phyloP scores from a whole-genome alignment of 75 land plant species.

The Pinus albicaulis region DNA sequence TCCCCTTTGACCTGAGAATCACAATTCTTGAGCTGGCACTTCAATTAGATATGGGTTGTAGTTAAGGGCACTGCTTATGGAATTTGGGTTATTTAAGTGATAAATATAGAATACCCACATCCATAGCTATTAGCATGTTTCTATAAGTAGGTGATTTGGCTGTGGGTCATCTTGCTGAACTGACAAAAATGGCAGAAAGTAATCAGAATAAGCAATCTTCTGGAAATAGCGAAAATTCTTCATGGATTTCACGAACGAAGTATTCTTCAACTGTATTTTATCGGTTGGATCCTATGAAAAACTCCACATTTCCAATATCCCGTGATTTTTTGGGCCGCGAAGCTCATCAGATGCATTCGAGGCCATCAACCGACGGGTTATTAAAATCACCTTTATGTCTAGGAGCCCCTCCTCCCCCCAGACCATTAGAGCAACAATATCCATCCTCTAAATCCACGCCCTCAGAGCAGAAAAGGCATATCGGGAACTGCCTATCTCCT shows the following conservation, averaged over 20 bases:
- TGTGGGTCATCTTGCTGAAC: background rate
- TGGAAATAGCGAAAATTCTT: constrained; percentile 2
- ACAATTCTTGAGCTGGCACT: background rate
- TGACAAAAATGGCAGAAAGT: constrained; percentile 1
- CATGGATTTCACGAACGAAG: constrained; percentile 43
- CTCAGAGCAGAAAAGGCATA: background rate
- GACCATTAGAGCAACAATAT: background rate
- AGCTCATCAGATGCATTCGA: background rate
- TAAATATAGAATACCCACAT: background rate
- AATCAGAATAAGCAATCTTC: background rate
- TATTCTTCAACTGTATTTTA: constrained; percentile 40
- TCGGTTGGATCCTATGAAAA: constrained; percentile 12
- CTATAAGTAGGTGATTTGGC: background rate
- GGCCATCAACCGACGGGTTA: background rate
- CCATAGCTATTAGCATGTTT: no score
- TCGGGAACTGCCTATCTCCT: constrained; percentile 27
- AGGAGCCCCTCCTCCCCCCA: background rate
- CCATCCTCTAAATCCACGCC: background rate
- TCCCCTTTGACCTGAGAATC: background rate
- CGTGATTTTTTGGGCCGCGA: background rate
- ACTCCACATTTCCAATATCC: constrained; percentile 6
- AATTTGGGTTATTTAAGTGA: background rate
- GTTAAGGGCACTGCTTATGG: background rate
- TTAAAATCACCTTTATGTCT: background rate
- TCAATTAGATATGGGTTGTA: background rate